Evolutionary conservation across 2,329 filamentous ascomycete genomes (phyloP).

Genomic region (Knufia fluminis): DNA sequence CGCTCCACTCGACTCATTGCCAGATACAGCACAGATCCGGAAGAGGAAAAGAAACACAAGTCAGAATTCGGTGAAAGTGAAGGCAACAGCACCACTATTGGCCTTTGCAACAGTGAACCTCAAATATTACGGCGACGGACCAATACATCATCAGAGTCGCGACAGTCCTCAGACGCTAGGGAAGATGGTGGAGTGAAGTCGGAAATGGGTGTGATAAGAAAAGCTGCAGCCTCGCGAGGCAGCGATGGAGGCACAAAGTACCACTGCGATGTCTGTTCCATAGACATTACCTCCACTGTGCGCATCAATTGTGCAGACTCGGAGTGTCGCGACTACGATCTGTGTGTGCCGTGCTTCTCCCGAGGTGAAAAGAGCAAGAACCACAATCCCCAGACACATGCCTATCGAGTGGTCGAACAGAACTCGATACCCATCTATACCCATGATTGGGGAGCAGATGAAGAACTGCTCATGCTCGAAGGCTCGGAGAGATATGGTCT

Average conservation of each 20-base stretch:
- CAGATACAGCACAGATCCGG: background rate
- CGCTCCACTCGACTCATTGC: background rate
- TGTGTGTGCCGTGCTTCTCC: constrained; percentile 91
- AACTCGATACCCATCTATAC: constrained; percentile 97
- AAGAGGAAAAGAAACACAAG: background rate
- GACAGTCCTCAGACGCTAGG: background rate
- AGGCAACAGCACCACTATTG: background rate
- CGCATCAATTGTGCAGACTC: constrained; percentile 84
- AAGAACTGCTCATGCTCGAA: constrained; percentile 86
- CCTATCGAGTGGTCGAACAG: constrained; percentile 91
- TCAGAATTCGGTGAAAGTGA: background rate
- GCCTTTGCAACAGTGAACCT: background rate
- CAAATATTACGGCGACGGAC: background rate
- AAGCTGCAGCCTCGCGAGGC: constrained; percentile 79
- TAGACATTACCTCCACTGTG: constrained; percentile 94
- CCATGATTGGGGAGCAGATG: constrained; percentile 91
- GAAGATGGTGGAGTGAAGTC: constrained; percentile 29
- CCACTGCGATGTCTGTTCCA: constrained; percentile 93
- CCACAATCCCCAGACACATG: constrained; percentile 77
- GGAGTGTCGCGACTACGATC: constrained; percentile 84
- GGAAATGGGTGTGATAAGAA: constrained; percentile 85
- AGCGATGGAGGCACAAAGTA: constrained; percentile 89
- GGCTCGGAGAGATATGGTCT: constrained; percentile 93
- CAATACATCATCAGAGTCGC: background rate
- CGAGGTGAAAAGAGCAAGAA: constrained; percentile 70